These are phyloP conservation scores for Chiua virens DNA, from an alignment of 768 basidiomycete genomes.

Conservation along the genomic window DNA sequence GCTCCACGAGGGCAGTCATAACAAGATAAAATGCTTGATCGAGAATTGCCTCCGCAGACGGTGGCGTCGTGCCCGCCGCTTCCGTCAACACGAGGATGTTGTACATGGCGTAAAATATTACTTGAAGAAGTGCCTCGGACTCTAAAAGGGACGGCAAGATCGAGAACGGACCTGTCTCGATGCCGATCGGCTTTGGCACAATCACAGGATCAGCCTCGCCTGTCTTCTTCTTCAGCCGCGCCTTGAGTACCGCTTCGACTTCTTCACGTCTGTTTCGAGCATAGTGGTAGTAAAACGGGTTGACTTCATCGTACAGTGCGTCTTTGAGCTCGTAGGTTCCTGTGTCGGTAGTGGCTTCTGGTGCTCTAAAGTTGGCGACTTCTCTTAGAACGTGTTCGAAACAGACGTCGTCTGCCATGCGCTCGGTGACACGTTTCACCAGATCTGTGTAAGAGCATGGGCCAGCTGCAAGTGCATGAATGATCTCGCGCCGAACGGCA, in stretches of 20 bases:
- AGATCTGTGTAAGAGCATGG: conserved; percentile 90
- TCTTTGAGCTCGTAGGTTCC: conserved; percentile 90
- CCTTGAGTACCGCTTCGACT: conserved; percentile 74
- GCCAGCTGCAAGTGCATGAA: conserved; percentile 88
- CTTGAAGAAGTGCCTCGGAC: conserved; percentile 69
- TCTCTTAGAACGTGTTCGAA: conserved; percentile 78
- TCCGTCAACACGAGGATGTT: conserved; percentile 72
- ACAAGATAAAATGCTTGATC: conserved; percentile 86
- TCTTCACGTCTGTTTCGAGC: conserved; percentile 91
- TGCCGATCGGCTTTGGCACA: conserved; percentile 67
- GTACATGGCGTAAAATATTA: conserved; percentile 80
- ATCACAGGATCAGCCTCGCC: conserved; percentile 68
- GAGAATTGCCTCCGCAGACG: conserved; percentile 85
- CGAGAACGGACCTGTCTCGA: conserved; percentile 68
- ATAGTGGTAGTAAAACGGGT: conserved; percentile 96
- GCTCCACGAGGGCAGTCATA: conserved; percentile 82
- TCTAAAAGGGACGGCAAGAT: conserved; percentile 63
- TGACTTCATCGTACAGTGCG: conserved; percentile 80
- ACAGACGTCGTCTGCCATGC: conserved; percentile 77
- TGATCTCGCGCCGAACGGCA: conserved; percentile 78
- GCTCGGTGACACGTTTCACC: conserved; percentile 86
- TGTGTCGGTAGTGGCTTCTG: conserved; percentile 72
- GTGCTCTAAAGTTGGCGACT: conserved; percentile 80
- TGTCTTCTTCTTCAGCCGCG: conserved; percentile 63
- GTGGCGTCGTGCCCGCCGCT: conserved; percentile 55